phyloP scores from a whole-genome alignment of 2,329 filamentous ascomycete species.

The Helotiales sp. region DNA sequence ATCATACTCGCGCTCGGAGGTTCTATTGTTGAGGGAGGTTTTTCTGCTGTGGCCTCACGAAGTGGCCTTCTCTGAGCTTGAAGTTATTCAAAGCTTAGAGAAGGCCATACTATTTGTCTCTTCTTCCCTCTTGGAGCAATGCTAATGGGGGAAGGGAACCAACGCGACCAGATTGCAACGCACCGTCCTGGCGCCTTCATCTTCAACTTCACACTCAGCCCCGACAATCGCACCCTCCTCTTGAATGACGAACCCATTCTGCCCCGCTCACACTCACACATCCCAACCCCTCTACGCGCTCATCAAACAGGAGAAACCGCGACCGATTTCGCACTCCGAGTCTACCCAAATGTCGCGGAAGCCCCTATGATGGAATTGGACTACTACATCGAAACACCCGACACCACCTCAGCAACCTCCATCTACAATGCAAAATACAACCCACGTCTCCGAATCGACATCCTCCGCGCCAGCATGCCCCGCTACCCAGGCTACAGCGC shows the following conservation, averaged over 20 bases:
- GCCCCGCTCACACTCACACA: slow-evolving; percentile 15
- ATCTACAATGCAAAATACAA: slow-evolving; percentile 21
- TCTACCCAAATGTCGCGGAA: not conserved
- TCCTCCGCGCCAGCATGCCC: slow-evolving; percentile 18
- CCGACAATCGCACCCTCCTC: slow-evolving; percentile 21
- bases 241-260: slow-evolving; percentile 24
- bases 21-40: too few relatives aligned
- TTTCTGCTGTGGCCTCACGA: too few relatives aligned
- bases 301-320: slow-evolving; percentile 13
- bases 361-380: slow-evolving; percentile 18
- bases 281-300: slow-evolving; percentile 19
- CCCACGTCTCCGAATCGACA: slow-evolving; percentile 15
- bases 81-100: too few relatives aligned
- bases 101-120: too few relatives aligned
- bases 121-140: slow-evolving; percentile 8
- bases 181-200: slow-evolving; percentile 18
- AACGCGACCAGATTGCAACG: slow-evolving; percentile 14
- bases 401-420: slow-evolving; percentile 14
- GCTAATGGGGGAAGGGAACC: slow-evolving; percentile 13
- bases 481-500: slow-evolving; percentile 10
- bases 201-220: slow-evolving; percentile 25
- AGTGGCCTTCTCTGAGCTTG: too few relatives aligned
- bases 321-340: not conserved
- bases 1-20: too few relatives aligned
- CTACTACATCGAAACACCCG: slow-evolving; percentile 18